Percentiles rank a stretch among this genome's conserved stretches.
Conservation (phyloP, 2,329 filamentous ascomycete genomes). For the Cladorrhinum sp. region DNA sequence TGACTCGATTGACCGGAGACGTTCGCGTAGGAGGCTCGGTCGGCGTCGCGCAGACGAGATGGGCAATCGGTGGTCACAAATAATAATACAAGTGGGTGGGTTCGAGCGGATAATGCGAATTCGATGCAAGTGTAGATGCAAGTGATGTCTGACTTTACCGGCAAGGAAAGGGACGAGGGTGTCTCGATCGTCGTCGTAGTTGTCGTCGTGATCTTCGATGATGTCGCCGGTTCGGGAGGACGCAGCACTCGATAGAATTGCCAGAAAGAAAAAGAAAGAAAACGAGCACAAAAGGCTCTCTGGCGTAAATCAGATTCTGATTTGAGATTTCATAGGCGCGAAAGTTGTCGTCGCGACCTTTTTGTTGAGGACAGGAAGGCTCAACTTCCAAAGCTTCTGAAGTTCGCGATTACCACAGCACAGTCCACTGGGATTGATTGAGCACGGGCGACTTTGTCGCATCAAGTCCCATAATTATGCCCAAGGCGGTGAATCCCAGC, state of each 20-base stretch:
- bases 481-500: constrained; percentile 14
- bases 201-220: neutral
- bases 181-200: neutral
- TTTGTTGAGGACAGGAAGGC: neutral
- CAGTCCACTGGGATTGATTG: neutral
- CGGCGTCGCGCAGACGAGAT: neutral
- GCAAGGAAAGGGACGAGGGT: neutral
- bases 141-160: neutral
- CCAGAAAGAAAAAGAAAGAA: neutral
- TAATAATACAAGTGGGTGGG: neutral
- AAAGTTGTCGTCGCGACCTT: neutral
- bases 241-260: neutral
- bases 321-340: neutral
- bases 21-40: constrained; percentile 5
- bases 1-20: constrained; percentile 6
- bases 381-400: neutral
- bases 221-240: neutral
- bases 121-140: neutral
- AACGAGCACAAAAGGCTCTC: neutral
- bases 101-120: neutral
- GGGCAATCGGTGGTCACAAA: neutral
- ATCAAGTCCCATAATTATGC: constrained; percentile 21
- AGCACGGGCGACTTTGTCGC: constrained; percentile 19
- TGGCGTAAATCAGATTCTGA: neutral
- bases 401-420: constrained; percentile 4